phyloP scores from a whole-genome alignment of 1,284 basidiomycete species.

The Meripilus lineatus region DNA sequence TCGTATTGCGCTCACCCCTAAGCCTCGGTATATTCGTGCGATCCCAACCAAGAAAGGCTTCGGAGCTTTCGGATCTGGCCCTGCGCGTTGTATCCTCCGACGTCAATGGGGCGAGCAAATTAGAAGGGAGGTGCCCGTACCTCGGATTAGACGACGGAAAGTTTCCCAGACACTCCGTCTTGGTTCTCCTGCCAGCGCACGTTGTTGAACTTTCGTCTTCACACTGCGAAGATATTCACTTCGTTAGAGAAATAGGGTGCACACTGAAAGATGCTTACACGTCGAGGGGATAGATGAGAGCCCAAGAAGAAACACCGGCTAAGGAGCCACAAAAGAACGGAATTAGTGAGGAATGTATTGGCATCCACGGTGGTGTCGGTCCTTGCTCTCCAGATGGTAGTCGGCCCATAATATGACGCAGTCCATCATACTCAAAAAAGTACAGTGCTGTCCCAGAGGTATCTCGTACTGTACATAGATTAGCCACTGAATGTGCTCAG shows the following conservation, averaged over 20 bases:
- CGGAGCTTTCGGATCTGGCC: slow-evolving; percentile 68
- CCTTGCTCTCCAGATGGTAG: slow-evolving; percentile 71
- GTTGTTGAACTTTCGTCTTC: slow-evolving; percentile 91
- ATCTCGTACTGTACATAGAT: slow-evolving; percentile 56
- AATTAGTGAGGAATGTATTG: slow-evolving; percentile 69
- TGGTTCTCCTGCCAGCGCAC: slow-evolving; percentile 73
- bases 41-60: slow-evolving; percentile 69
- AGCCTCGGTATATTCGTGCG: slow-evolving; percentile 75
- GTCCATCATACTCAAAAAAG: slow-evolving; percentile 84
- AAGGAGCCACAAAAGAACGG: slow-evolving; percentile 85
- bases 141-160: slow-evolving; percentile 70
- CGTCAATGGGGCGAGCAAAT: not conserved
- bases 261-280: slow-evolving; percentile 47
- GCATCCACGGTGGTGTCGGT: slow-evolving; percentile 69
- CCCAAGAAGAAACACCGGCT: slow-evolving; percentile 81
- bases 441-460: slow-evolving; percentile 81
- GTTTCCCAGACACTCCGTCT: slow-evolving; percentile 70
- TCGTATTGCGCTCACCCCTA: slow-evolving; percentile 79
- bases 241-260: not conserved
- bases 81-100: slow-evolving; percentile 31
- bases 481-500: not conserved
- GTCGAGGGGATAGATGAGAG: slow-evolving; percentile 79
- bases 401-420: slow-evolving; percentile 74
- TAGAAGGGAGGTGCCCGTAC: slow-evolving; percentile 32
- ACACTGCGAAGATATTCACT: slow-evolving; percentile 47